These are phyloP conservation scores for Cutaneotrichosporon sp. DNA, from an alignment of 1,284 basidiomycete species.

Conservation along the genomic window DNA sequence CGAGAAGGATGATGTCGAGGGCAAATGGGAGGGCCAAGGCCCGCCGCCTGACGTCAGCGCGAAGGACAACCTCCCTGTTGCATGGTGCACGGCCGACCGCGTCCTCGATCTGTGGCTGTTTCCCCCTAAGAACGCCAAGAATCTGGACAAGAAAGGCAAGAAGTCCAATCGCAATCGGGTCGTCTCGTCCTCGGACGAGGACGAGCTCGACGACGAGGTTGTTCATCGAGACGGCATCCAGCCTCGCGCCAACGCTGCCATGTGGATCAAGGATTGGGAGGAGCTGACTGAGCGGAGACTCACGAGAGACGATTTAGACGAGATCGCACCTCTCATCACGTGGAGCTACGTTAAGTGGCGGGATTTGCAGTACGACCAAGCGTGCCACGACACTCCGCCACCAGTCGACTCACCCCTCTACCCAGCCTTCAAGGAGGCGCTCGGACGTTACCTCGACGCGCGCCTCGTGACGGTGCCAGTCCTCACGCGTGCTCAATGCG, in stretches of 20 bases:
- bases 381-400: constrained; percentile 83
- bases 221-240: constrained; percentile 36
- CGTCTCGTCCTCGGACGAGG: constrained; percentile 12
- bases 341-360: constrained; percentile 72
- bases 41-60: constrained; percentile 60
- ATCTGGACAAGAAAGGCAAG: constrained; percentile 32
- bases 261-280: constrained; percentile 60
- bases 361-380: constrained; percentile 81
- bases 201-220: constrained; percentile 11
- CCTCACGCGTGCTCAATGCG: constrained; percentile 44
- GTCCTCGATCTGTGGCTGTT: constrained; percentile 73
- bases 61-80: constrained; percentile 65
- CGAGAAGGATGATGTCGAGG: constrained; percentile 21
- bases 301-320: constrained; percentile 59
- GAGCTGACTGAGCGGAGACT: constrained; percentile 56
- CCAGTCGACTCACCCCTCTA: constrained; percentile 54
- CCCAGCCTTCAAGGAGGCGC: constrained; percentile 64
- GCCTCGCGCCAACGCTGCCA: constrained; percentile 27
- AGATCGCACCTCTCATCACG: constrained; percentile 54
- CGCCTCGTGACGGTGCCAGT: constrained; percentile 64
- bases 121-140: constrained; percentile 22
- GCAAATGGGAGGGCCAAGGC: constrained; percentile 36
- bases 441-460: constrained; percentile 65
- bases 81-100: constrained; percentile 66
- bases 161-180: constrained; percentile 17